Base-by-base conservation (phyloP, 2,329 filamentous ascomycete species). In the Epichloe sylvatica region DNA sequence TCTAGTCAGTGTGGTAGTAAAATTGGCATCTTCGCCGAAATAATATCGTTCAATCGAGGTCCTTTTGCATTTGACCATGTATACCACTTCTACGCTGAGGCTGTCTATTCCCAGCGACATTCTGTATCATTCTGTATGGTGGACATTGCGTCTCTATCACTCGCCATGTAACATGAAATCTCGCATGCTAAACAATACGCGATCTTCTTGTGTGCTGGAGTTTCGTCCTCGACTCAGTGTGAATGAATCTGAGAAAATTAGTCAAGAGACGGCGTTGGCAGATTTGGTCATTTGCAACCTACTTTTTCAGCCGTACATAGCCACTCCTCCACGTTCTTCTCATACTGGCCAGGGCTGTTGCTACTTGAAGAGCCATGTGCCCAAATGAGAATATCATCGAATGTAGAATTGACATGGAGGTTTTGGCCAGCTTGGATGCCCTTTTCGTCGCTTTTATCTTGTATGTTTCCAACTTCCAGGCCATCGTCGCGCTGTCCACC, bases 361-460 rank as follows among this genome's bases (percentile, higher is more conserved):
- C 83, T 80, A 5, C 80, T 80, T 46, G 78, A 58, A 1, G 69
- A 65, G 56, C 92, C 89, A 63, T 95, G 89, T 0, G 78, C 82
- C 90, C 90, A 97, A n/a, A 95, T 74, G 3, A 87, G 68, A 46
- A 95, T 64, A 49, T 84, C 73, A 6, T 88, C 79, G 61, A 96
- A 96, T 19, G 71, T 72, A 9, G 79, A 75, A 1, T 76, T 71
- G 23, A 76, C 71, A 12, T 69, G 63, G 7, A 61, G 58, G 39
- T 69, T 59, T 15, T 70, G 68, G 2, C 39, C 39, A 13, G 46
- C 13, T 36, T 17, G 33, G 12, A 5, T 21, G 17, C 11, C 17
- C 72, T 68, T 1, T 70, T 21, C 8, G 21, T 19, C 37, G n/a
- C 19, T 39, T 19, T n/a, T 13, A 13, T 15, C 21, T 30, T 30